Evolutionary conservation across 352 stramenopile genomes (phyloP), one percentile per base, ranked within the genome.

Genomic region (Hyaloperonospora arabidopsidis): DNA sequence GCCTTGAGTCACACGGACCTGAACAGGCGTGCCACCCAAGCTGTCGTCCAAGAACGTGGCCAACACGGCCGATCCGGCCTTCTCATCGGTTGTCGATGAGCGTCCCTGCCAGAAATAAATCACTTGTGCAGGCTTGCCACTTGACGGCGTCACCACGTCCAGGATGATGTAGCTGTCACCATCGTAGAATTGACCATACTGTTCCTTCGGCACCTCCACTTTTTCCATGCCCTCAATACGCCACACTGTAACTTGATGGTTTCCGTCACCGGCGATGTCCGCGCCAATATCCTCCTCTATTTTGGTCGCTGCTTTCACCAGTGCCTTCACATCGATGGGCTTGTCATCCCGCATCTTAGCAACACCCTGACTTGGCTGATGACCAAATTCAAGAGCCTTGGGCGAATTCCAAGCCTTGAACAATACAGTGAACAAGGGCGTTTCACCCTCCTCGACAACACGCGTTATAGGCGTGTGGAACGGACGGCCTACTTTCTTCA

Each of bases 161-260:
- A 98, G 69, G 19, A 98, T 55, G 61, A 98, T 90, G 76, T 98
- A 98, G 57, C 85, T 97, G 71, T 98, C 95, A 28, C 95, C 95
- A 47, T 77, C 77, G 65, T 95, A 95, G 65, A 98, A 98, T 43
- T 89, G 79, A 15, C 95, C 95, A 57, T 97, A 88, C 18, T 76
- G 68, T 29, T 79, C 60, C 45, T 78, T 52, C n/a, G 78, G 78
- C 38, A 95, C 67, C 34, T 88, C 70, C 13, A 87, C 87, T 59
- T 92, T 95, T 18, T 93, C 82, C 50, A 97, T 76, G 67, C 95
- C 67, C 64, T 97, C 87, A 47, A 97, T 89, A 61, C 86, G 82
- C 90, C 89, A 97, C 6, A 97, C 74, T 35, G 79, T 84, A 25
- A 97, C 52, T 18, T 86, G 59, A 61, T 92, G 81, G 52, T 84